Base-by-base conservation (phyloP, 352 stramenopile genomes). In the Saprolegnia diclina region DNA sequence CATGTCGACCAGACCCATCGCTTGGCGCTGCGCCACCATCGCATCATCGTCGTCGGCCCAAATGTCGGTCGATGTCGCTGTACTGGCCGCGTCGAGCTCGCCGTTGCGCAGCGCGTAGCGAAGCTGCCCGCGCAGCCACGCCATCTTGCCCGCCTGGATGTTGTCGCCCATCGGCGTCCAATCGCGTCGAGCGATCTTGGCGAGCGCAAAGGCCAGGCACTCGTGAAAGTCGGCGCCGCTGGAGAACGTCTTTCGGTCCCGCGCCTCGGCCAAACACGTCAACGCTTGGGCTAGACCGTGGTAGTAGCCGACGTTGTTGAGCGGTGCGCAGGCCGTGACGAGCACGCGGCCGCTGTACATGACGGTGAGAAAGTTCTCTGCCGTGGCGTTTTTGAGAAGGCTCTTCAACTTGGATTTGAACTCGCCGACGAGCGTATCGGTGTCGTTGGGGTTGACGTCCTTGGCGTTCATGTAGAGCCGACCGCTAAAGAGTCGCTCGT, bases 311-410 rank as follows among this genome's bases (percentile, higher is more conserved):
- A 56, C 35, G 5, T 81, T 91, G 0, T 82, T 82, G 0, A 92
- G 57, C 6, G 83, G 85, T n/a, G 85, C 82, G 9, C 81, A 91
- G 42, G 78, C 89, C 26, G 88, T 91, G 52, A 91, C 83, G 0
- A 71, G 55, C 5, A 90, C 56, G 24, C 78, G 59, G 5, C 83
- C 81, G 1, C 72, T 75, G 54, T 91, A 91, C 80, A 90, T 84
- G 1, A 85, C 76, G 0, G 73, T 80, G 4, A 91, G 38, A 29
- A 91, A 90, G 38, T 87, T 89, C 11, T 77, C 71, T 14, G 87
- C 79, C 37, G 73, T 76, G 71, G 87, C 89, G 0, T 75, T 61
- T 1, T 61, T 75, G 44, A 90, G 10, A 10, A 88, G 38, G 1
- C 71, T 80, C 18, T 82, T 63, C 9, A 90, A 74, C 52, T 90